Evolutionary conservation across 2,329 filamentous ascomycete species (phyloP), one percentile per base, ranked within the genome.

Genomic region (Hawksworthiomyces lignivorus): DNA sequence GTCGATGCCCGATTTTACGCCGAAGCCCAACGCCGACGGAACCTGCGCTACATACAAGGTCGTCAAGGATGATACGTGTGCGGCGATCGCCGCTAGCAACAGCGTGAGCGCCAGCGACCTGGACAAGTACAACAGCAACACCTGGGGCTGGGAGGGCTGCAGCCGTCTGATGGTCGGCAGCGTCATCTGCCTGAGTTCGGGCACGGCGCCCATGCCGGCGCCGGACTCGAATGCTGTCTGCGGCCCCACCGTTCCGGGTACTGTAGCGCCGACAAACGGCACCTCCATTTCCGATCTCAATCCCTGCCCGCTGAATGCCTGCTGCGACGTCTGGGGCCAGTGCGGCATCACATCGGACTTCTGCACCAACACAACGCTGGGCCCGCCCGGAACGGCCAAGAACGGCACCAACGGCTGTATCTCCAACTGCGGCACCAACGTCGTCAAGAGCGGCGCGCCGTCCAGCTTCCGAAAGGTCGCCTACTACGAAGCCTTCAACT

Each of bases 271-370:
- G 28, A 43, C 29, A 1, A 0, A 46, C 33, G 54, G 54, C 20
- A 39, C 37, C 2, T 28, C 44, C 12, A 39, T 59, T 7, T 42
- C 44, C 15, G 28, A 41, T 7, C 38, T 61, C 4, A 61, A 57
- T 32, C 55, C 53, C 1, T 61, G 58, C 21, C 55, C 52, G 3
- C 44, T 59, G 1, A 56, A 58, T 5, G 50, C 52, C 9, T 59
- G 54, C 44, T 56, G 57, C 45, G 49, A 64, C 43, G 54, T 58
- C 29, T 67, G 63, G 56, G 70, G 69, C 1, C 57, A 66, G 36
- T 73, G 70, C 19, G 69, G 69, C 6, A 59, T 59, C 1, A 67
- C 64, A 0, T 47, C 49, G 1, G 67, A 67, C 12, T 71, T 70
- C 48, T 74, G 69, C 52, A 56, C 50, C 11, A 29, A 39, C 26